These are phyloP conservation scores for Entophlyctis helioformis DNA, from an alignment of 192 early-diverging fungal genomes.

Conservation along the genomic window DNA sequence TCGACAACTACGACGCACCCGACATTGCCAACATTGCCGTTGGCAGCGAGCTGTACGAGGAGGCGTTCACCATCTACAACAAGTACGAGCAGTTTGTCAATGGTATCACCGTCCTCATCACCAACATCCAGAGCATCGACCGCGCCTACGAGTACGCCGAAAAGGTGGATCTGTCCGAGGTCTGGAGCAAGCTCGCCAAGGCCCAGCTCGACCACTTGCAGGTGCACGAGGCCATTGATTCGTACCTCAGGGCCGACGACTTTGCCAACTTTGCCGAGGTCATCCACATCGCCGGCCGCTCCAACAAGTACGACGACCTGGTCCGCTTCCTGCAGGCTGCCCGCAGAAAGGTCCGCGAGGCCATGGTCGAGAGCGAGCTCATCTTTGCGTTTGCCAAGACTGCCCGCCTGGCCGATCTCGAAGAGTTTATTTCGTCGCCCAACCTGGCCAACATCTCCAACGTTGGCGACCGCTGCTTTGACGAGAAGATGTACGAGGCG, in stretches of 20 bases:
- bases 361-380: slow-evolving; percentile 90
- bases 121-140: slow-evolving; percentile 84
- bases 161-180: slow-evolving; percentile 75
- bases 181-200: slow-evolving; percentile 92
- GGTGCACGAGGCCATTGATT: slow-evolving; percentile 93
- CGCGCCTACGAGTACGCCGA: slow-evolving; percentile 96
- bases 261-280: slow-evolving; percentile 81
- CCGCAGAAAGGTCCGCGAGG: slow-evolving; percentile 89
- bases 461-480: slow-evolving; percentile 94
- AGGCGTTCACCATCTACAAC: slow-evolving; percentile 94
- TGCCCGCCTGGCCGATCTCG: slow-evolving; percentile 75
- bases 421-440: slow-evolving; percentile 84
- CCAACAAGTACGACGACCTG: slow-evolving; percentile 88
- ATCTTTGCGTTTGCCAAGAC: slow-evolving; percentile 95
- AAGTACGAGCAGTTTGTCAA: slow-evolving; percentile 81
- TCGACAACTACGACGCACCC: slow-evolving; percentile 93
- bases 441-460: slow-evolving; percentile 73
- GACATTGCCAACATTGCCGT: slow-evolving; percentile 96
- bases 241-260: slow-evolving; percentile 94
- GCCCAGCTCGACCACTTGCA: slow-evolving; percentile 84
- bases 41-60: slow-evolving; percentile 79
- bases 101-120: slow-evolving; percentile 85
- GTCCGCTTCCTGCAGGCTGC: slow-evolving; percentile 93
- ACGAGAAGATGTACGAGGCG: slow-evolving; percentile 80
- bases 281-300: slow-evolving; percentile 61